phyloP scores from a whole-genome alignment of 352 stramenopile species.

The Phytopythium kandeliae region DNA sequence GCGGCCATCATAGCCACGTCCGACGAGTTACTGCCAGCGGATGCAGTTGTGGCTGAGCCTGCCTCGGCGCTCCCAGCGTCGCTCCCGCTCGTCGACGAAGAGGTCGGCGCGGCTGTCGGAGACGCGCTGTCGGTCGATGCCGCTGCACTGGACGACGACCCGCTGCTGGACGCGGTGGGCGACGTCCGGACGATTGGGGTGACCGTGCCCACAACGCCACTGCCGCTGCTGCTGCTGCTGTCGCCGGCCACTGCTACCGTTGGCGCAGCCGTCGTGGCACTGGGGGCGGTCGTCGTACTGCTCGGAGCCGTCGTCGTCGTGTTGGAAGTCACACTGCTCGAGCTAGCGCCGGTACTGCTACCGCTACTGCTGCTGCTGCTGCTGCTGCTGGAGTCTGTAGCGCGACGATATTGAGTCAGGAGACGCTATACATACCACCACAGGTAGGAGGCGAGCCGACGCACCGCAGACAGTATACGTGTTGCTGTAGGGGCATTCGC shows the following conservation, averaged over 20 bases:
- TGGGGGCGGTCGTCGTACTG: not conserved
- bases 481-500: constrained; percentile 25
- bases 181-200: constrained; percentile 3
- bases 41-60: not conserved
- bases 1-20: constrained; percentile 29
- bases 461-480: constrained; percentile 2
- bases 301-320: not conserved
- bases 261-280: not conserved
- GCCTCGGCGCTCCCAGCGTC: not conserved
- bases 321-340: not conserved
- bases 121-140: constrained; percentile 7
- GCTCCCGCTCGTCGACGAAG: not conserved
- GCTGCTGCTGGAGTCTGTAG: not conserved
- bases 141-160: not conserved
- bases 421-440: too few species aligned
- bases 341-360: not conserved
- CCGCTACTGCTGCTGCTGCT: constrained; percentile 2
- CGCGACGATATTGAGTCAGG: not conserved
- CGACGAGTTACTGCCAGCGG: constrained; percentile 13
- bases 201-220: not conserved
- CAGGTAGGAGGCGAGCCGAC: too few species aligned
- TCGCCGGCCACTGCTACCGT: not conserved
- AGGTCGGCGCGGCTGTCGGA: too few species aligned
- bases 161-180: not conserved
- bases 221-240: constrained; percentile 1